phyloP scores from a whole-genome alignment of 371 early-diverging fungal genomes.

The Apophysomyces trapeziformis region DNA sequence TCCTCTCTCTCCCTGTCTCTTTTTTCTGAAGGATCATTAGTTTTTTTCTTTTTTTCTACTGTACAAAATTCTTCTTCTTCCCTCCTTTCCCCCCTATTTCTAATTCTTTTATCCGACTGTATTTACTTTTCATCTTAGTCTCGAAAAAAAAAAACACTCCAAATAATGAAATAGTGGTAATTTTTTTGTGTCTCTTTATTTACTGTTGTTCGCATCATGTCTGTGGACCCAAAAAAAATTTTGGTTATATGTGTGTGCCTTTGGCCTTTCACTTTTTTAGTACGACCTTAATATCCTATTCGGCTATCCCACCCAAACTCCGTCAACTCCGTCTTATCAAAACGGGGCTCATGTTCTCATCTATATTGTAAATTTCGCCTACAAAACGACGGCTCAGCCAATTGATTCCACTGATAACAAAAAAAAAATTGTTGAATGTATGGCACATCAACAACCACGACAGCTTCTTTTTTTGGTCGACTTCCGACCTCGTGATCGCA shows the following conservation, averaged over 20 bases:
- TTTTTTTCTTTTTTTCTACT: conserved; percentile 3
- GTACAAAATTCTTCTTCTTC: conserved; percentile 6
- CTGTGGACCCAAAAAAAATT: too few species aligned
- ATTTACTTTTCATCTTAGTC: conserved; percentile 1
- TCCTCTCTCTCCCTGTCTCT: neutral
- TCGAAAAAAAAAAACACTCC: neutral
- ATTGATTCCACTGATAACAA: neutral
- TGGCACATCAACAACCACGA: too few species aligned
- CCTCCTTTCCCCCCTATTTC: too few species aligned
- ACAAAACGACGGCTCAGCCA: neutral
- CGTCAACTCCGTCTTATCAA: too few species aligned
- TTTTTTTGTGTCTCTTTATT: neutral
- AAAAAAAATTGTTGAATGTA: neutral
- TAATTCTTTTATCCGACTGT: neutral
- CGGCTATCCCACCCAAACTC: too few species aligned
- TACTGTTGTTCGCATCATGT: neutral
- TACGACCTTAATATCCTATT: too few species aligned
- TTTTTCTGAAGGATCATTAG: neutral
- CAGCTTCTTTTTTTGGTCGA: too few species aligned
- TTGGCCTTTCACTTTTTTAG: too few species aligned
- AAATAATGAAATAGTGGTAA: neutral
- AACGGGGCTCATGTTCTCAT: too few species aligned
- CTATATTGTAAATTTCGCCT: neutral
- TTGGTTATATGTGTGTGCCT: too few species aligned
- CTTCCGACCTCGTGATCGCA: too few species aligned